Base-by-base conservation (phyloP, 495 filamentous ascomycete species). In the Neurospora terricola region DNA sequence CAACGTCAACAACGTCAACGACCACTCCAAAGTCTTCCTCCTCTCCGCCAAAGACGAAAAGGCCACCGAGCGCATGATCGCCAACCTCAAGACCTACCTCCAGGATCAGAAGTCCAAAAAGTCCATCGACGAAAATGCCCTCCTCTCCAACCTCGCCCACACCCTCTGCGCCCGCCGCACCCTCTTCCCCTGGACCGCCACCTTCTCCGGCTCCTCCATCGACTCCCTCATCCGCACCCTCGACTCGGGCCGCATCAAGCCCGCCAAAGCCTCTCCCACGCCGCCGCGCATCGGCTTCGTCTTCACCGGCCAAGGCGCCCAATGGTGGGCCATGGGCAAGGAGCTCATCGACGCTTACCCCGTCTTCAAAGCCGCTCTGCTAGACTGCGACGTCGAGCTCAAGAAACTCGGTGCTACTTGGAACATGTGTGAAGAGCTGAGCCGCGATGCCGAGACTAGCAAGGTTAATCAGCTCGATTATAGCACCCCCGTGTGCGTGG, bases 281-380 rank as follows among this genome's bases (percentile, higher is more conserved):
- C 54, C 23, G 10, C 38, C 76, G 0, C 73, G 76, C 6, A 30
- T 82, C 14, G 77, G 77, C 18, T 82, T 83, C 62, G 76, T 84
- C 14, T 84, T 82, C 71, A 84, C 82, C 0, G 83, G 84, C 12
- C 84, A 86, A 48, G 86, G 86, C 1, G 86, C 86, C 7, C 85
- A 88, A 68, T 90, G 86, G 86, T 74, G 82, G 75, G 82, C 81
- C 6, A 89, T 90, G 88, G 87, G 87, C 0, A 79, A 83, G 3
- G 85, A 86, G 72, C 78, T 88, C 0, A 75, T 83, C 39, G 73
- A 77, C 7, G 72, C 40, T 10, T 82, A 82, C 54, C 78, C 78
- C 1, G 75, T 77, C 5, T 82, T 81, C 73, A 76, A 76, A 34
- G 70, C 72, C 0, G 73, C 78, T 1, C 42, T 83, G 34, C 37